A percentile compares a stretch with the other conserved stretches of the same genome.
Evolutionary conservation across 1,139 yeast genomes (phyloP).

Genomic region (Hyphopichia fennica): DNA sequence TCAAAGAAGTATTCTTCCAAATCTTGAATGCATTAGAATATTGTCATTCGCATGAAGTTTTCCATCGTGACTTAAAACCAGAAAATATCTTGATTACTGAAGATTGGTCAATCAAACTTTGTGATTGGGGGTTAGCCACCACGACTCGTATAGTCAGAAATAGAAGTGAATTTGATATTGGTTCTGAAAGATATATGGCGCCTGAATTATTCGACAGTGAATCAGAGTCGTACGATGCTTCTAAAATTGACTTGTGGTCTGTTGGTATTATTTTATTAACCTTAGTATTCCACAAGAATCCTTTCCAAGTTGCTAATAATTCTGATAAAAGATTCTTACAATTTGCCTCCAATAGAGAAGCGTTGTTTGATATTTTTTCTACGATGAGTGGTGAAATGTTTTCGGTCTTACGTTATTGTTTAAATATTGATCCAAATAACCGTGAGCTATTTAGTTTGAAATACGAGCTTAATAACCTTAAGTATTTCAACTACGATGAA

Average conservation of each 20-base stretch:
- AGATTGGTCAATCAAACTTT: slow-evolving; percentile 78
- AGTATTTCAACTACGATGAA: slow-evolving; percentile 82
- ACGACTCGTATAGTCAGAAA: slow-evolving; percentile 54
- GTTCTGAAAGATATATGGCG: slow-evolving; percentile 96
- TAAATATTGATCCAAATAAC: slow-evolving; percentile 86
- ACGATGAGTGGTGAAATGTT: slow-evolving; percentile 86
- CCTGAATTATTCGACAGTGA: slow-evolving; percentile 79
- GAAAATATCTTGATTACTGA: slow-evolving; percentile 80
- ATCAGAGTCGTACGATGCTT: slow-evolving; percentile 71
- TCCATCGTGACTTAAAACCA: slow-evolving; percentile 88
- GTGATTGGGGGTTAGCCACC: slow-evolving; percentile 94
- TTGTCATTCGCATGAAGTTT: slow-evolving; percentile 73
- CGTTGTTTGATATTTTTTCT: slow-evolving; percentile 88
- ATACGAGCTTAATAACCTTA: slow-evolving; percentile 57
- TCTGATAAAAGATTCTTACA: slow-evolving; percentile 85
- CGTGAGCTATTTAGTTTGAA: slow-evolving; percentile 66
- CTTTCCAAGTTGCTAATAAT: slow-evolving; percentile 80
- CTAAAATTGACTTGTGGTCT: slow-evolving; percentile 91
- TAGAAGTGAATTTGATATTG: slow-evolving; percentile 76
- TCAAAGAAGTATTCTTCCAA: slow-evolving; percentile 74
- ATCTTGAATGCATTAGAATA: slow-evolving; percentile 74
- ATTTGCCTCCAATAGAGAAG: slow-evolving; percentile 85
- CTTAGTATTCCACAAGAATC: slow-evolving; percentile 85
- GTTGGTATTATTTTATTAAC: slow-evolving; percentile 84
- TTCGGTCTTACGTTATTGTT: slow-evolving; percentile 71